Evolutionary conservation across 2,329 filamentous ascomycete species (phyloP), one percentile per base, ranked within the genome.

Genomic region (Fusarium cyanostomum): DNA sequence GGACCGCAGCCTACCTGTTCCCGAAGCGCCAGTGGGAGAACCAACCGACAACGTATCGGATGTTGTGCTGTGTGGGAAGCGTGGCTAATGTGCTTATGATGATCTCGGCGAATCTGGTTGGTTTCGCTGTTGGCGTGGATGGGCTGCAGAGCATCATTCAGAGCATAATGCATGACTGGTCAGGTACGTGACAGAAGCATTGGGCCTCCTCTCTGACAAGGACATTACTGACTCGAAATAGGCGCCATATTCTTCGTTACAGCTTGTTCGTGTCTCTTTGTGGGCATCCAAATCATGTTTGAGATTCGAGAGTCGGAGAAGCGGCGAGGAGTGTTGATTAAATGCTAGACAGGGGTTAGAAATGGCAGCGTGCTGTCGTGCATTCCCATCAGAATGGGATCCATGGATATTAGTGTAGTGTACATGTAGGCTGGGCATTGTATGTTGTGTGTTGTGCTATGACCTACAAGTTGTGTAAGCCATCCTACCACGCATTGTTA

Each of bases 251-350:
- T 97, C 74, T 77, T 98, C 39, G 72, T 88, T 10, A 82, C 82
- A 3, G 91, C 92, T 4, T 94, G 88, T 71, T 78, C 76, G n/a
- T 87, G 86, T 38, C 77, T 98, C 8, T 99, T 97, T 74, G 87
- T 94, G 1, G 94, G 90, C 24, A 86, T 91, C 37, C 94, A 98
- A 79, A 81, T 97, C 72, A 99, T 99, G 95, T 97, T 98, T 80
- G 95, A 99, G 81, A 85, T 96, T 67, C 84, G 95, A 49, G 92
- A 97, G 79, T 83, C 84, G 37, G 95, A 99, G 81, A 86, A 88
- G 77, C 85, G 94, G 69, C 87, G 86, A 68, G 95, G 95, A 1
- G 89, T 97, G 56, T 84, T 86, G 67, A 75, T 97, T 76, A 97
- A 92, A 79, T 98, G 92, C 75, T 96, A 76, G 57, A 62, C 11